Percentiles rank a stretch among this genome's conserved stretches.
These are phyloP conservation scores for Aureobasidium vineae DNA, from an alignment of 2,329 filamentous ascomycete species.

Conservation along the genomic window DNA sequence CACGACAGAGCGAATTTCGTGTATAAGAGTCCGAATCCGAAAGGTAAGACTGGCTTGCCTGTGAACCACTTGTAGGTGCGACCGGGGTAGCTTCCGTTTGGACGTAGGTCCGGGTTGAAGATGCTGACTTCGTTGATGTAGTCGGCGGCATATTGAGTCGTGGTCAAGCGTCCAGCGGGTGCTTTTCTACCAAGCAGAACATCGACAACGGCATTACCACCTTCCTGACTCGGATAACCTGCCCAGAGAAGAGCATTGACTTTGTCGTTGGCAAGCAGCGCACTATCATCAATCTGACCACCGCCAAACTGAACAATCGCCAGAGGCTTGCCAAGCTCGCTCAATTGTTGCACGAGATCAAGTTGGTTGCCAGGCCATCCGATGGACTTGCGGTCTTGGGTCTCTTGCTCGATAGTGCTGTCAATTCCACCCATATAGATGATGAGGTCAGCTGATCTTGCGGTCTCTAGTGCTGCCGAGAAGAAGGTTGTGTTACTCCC, in stretches of 20 bases:
- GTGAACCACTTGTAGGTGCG: slow-evolving; percentile 61
- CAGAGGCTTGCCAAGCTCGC: slow-evolving; percentile 49
- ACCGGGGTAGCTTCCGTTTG: slow-evolving; percentile 49
- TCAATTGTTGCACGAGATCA: slow-evolving; percentile 51
- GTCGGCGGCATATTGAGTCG: slow-evolving; percentile 56
- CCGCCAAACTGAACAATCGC: slow-evolving; percentile 55
- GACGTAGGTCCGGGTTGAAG: slow-evolving; percentile 57
- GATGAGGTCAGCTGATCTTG: slow-evolving; percentile 51
- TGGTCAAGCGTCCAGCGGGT: slow-evolving; percentile 55
- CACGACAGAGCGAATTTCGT: slow-evolving; percentile 51
- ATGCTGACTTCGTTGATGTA: slow-evolving; percentile 54
- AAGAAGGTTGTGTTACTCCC: slow-evolving; percentile 38
- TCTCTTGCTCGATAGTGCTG: slow-evolving; percentile 53
- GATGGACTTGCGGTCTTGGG: slow-evolving; percentile 52
- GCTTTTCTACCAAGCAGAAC: slow-evolving; percentile 52
- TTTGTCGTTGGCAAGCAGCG: slow-evolving; percentile 49
- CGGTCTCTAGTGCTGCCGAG: slow-evolving; percentile 37
- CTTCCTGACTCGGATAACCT: slow-evolving; percentile 60
- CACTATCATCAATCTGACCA: slow-evolving; percentile 53
- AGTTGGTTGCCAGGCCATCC: slow-evolving; percentile 55
- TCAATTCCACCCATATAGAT: slow-evolving; percentile 60
- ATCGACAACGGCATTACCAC: slow-evolving; percentile 56
- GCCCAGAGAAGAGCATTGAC: slow-evolving; percentile 57
- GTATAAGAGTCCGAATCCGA: slow-evolving; percentile 59
- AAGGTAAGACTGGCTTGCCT: slow-evolving; percentile 50